Percentiles rank a stretch among this genome's conserved stretches.
Evolutionary conservation across 2,329 filamentous ascomycete genomes (phyloP).

Genomic region (Neonectria hederae): DNA sequence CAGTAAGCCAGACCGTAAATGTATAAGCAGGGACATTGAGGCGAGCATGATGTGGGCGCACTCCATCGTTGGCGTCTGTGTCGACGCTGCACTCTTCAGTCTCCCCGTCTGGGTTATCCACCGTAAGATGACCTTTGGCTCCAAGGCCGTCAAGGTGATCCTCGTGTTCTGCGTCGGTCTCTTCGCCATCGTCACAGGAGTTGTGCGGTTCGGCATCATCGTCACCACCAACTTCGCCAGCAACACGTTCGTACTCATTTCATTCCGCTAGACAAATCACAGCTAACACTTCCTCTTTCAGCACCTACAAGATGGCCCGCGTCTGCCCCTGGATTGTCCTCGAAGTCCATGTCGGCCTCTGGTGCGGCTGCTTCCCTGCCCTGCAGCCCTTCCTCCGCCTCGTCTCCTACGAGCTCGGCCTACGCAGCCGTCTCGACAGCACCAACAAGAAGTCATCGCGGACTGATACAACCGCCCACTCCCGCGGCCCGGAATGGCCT

Average conservation of each 20-base stretch:
- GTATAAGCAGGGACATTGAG: slow-evolving; percentile 29
- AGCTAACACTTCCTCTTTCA: slow-evolving; percentile 19
- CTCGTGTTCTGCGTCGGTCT: slow-evolving; percentile 50
- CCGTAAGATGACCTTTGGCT: slow-evolving; percentile 48
- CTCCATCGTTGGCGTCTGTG: slow-evolving; percentile 43
- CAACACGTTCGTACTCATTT: slow-evolving; percentile 44
- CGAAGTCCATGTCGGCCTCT: slow-evolving; percentile 53
- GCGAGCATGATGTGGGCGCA: slow-evolving; percentile 48
- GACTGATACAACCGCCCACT: slow-evolving; percentile 21
- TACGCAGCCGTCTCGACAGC: slow-evolving; percentile 26
- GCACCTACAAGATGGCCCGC: slow-evolving; percentile 49
- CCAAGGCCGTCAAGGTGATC: slow-evolving; percentile 48
- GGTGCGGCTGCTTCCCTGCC: slow-evolving; percentile 53
- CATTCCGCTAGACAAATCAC: neutral
- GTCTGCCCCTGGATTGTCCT: slow-evolving; percentile 51
- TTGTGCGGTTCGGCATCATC: slow-evolving; percentile 49
- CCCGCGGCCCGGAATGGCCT: slow-evolving; percentile 26
- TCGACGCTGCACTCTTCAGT: slow-evolving; percentile 47
- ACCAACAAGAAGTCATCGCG: slow-evolving; percentile 34
- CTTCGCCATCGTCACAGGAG: slow-evolving; percentile 49
- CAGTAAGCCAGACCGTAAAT: slow-evolving; percentile 24
- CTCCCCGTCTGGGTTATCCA: slow-evolving; percentile 51
- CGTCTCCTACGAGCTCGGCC: slow-evolving; percentile 30
- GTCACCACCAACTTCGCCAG: slow-evolving; percentile 40
- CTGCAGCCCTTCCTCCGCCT: slow-evolving; percentile 51